These are phyloP conservation scores for Phoma sp. DNA, from an alignment of 2,329 filamentous ascomycete genomes.

Conservation along the genomic window DNA sequence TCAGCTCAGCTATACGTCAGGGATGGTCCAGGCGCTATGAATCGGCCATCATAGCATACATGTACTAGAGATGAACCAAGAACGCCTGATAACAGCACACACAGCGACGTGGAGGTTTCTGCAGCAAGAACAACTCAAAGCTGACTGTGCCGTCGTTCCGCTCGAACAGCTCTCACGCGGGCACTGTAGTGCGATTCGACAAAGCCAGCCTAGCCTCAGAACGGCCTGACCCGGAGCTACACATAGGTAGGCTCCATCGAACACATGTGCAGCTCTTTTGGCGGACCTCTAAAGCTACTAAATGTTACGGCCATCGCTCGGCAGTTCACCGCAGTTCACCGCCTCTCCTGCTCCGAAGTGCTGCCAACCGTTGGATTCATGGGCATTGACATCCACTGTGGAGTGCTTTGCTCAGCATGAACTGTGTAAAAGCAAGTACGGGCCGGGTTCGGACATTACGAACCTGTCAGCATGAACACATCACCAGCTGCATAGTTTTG, in stretches of 20 bases:
- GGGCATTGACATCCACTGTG: slow-evolving; percentile 21
- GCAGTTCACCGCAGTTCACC: slow-evolving; percentile 46
- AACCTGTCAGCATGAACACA: slow-evolving; percentile 42
- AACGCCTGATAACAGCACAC: slow-evolving; percentile 17
- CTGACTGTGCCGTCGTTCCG: slow-evolving; percentile 33
- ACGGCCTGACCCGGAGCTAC: slow-evolving; percentile 43
- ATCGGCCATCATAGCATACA: slow-evolving; percentile 4
- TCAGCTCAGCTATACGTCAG: slow-evolving; percentile 22
- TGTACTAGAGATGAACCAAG: slow-evolving; percentile 16
- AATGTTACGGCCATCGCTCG: slow-evolving; percentile 36
- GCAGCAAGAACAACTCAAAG: slow-evolving; percentile 34
- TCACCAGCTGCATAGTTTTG: slow-evolving; percentile 45
- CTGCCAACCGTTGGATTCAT: slow-evolving; percentile 21
- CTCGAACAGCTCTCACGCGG: slow-evolving; percentile 38
- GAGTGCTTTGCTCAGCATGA: slow-evolving; percentile 24
- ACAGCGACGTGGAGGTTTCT: slow-evolving; percentile 38
- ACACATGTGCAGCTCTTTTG: slow-evolving; percentile 28
- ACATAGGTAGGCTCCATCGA: slow-evolving; percentile 25
- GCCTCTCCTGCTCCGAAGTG: slow-evolving; percentile 29
- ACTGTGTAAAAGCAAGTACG: slow-evolving; percentile 20
- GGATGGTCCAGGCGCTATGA: slow-evolving; percentile 3
- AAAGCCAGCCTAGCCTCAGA: slow-evolving; percentile 20
- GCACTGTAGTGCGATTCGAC: slow-evolving; percentile 21
- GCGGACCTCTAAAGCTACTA: slow-evolving; percentile 32
- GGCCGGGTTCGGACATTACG: slow-evolving; percentile 21